Base-by-base conservation (phyloP, 306 rosid species). In the Coriaria nepalensis region DNA sequence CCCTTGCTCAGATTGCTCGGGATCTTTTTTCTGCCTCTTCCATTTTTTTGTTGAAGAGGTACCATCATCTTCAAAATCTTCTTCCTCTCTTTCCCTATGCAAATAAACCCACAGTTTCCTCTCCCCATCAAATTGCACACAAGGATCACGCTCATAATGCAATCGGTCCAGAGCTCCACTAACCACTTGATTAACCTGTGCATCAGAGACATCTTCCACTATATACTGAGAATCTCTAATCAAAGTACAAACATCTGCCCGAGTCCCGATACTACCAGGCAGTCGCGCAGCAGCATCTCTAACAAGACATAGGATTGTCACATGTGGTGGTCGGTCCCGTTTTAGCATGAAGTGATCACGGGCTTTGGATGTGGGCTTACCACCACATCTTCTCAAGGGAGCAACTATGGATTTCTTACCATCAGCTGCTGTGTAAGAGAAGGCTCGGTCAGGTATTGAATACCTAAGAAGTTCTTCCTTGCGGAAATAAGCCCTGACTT, bases 61-160 rank as follows among this genome's bases (percentile, higher is more conserved):
- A 47, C 99, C 99, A 57, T 92, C 99, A 62, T 92, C 99, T 69
- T 86, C 99, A 53, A 92, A 92, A 73, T 86, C 99, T 73, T 92
- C 99, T 55, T 92, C 99, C 61, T 92, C 99, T 66, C 99, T 80
- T 67, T 92, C 99, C 68, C 93, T 82, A 50, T 92, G 99, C 66
- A 92, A 80, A 67, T 92, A 92, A 64, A 82, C 99, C 99, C 99
- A 92, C 56, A 92, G 61, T 68, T 92, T 86, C 60, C 96, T 82
- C 66, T 92, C 99, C 33, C 88, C 94, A 34, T 92, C 99, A 68
- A 82, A 92, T 53, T 82, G 99, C 11, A 92, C 99, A 71, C 96
- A 92, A 58, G 99, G 99, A 63, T 92, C 99, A 46, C 99, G 96
- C 59, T 92, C 99, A 73, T 92, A 92, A 67, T 92, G 99, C 79